These are phyloP conservation scores for Lyophyllum atratum DNA, from an alignment of 768 basidiomycete species.

Conservation along the genomic window DNA sequence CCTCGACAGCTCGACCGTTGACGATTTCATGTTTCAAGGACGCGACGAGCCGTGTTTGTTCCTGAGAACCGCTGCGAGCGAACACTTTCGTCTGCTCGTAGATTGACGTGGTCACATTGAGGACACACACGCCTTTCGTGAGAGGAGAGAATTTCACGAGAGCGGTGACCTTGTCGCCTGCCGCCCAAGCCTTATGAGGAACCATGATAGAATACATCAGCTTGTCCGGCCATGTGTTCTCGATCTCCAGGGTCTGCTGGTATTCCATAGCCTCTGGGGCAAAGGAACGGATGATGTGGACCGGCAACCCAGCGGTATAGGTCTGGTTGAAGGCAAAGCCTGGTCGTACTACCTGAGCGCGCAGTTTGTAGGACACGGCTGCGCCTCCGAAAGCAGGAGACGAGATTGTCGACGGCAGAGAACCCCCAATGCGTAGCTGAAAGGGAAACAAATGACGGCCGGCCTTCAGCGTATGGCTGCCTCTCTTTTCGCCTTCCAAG, in stretches of 20 bases:
- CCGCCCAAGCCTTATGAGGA: conserved; percentile 95
- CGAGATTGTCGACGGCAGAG: conserved; percentile 75
- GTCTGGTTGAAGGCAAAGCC: conserved; percentile 64
- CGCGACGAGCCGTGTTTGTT: conserved; percentile 61
- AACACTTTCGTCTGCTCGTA: conserved; percentile 74
- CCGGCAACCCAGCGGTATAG: conserved; percentile 59
- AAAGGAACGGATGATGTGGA: conserved; percentile 75
- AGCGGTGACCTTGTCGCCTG: conserved; percentile 81
- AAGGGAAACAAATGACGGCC: conserved; percentile 94
- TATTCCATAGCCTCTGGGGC: conserved; percentile 87
- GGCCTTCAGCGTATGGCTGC: conserved; percentile 91
- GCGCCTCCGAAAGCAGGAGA: conserved; percentile 60
- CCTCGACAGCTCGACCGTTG: conserved; percentile 54
- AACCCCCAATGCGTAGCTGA: conserved; percentile 81
- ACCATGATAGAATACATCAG: conserved; percentile 94
- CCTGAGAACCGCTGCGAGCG: conserved; percentile 54
- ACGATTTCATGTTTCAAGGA: conserved; percentile 69
- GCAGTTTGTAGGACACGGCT: conserved; percentile 84
- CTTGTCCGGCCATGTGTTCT: conserved; percentile 98
- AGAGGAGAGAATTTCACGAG: conserved; percentile 87
- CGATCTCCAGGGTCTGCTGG: conserved; percentile 93
- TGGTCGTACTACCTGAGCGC: conserved; percentile 79
- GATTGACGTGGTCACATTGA: conserved; percentile 65
- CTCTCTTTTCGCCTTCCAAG: conserved; percentile 78
- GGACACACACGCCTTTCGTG: conserved; percentile 78